Base-by-base conservation (phyloP, 768 basidiomycete genomes). In the Lactarius psammicola region DNA sequence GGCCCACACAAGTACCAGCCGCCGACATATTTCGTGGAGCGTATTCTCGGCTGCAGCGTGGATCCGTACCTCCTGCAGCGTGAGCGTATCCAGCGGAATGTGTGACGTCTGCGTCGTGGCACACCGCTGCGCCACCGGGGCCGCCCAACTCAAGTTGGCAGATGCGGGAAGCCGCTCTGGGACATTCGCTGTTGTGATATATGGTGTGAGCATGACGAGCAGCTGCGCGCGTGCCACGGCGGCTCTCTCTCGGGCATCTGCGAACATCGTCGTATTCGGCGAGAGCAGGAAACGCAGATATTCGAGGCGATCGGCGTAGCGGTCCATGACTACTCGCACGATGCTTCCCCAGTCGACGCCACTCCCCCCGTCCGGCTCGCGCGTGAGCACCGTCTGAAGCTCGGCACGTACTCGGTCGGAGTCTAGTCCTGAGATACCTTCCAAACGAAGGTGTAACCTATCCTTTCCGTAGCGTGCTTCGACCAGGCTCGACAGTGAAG, bases 341-440 rank as follows among this genome's bases (percentile, higher is more conserved):
- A 81, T 71, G 2, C 74, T 73, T 28, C 70, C 70, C 82, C 83
- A 83, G 68, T 84, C 80, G 4, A 82, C 63, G 0, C 75, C 76
- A 59, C 77, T 81, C 17, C 58, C 57, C 3, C 30, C 10, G 9
- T 67, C 70, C 2, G 38, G 54, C 20, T 66, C 61, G 18, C 68
- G 63, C 13, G 55, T 59, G 13, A 79, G 68, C 15, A 74, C 67
- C 0, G 71, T 69, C 13, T 72, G 70, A 11, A 83, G 73, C 23
- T 49, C 49, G 5, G 23, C 13, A 49, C 49, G 49, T 26, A 49
- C 49, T 49, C 23, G 23, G 23, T 63, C 60, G 6, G 71, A 23
- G 58, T 81, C 81, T 68, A 60, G 1, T 60, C 15, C 8, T 11
- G 67, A 72, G 62, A 81, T 78, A 3, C 71, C 72, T n/a, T 71